Evolutionary conservation across 192 early-diverging fungal species (phyloP), one percentile per base, ranked within the genome.

Genomic region (Coemansia sp.): DNA sequence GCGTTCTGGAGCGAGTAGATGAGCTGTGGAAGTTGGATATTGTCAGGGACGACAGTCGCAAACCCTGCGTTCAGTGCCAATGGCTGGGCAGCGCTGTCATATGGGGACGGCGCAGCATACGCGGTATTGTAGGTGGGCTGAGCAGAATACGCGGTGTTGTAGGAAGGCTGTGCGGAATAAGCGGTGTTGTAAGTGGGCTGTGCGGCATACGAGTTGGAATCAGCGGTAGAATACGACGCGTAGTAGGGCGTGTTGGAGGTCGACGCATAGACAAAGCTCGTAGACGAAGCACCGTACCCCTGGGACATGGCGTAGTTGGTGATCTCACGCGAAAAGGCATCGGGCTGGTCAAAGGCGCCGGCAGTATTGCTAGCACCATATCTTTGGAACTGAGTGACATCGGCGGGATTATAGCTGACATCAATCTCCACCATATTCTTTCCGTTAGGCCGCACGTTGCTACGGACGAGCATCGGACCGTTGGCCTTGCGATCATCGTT

Each of bases 11-110:
- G 62, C 42, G 72, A 70, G 69, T 70, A 64, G 8, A 79, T 53
- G 6, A 79, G 77, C 57, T 79, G 77, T 1, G 77, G 73, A 8
- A 78, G 50, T 21, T 72, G 77, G 29, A 78, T 64, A 12, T 67
- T 73, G 55, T 78, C 67, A 0, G 77, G 69, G 25, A 71, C 62
- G 51, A 79, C 65, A 34, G 77, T 66, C 1, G 72, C 69, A 64
- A 62, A 68, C 15, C 64, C 67, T 12, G 39, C 62, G 25, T 67
- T 66, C 23, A 62, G 37, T 2, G 58, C 67, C 25, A 50, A 19
- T 5, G 23, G 53, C 17, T 51, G 65, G 46, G 5, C n/a, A n/a
- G 19, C 46, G 10, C n/a, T 50, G 2, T 50, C 46, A 50, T 50
- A 50, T 21, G 46, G 17, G 4, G 51, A 27, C 31, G 12, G 55